Base-by-base conservation (phyloP, 345 rosid genomes). In the Populus ilicifolia region DNA sequence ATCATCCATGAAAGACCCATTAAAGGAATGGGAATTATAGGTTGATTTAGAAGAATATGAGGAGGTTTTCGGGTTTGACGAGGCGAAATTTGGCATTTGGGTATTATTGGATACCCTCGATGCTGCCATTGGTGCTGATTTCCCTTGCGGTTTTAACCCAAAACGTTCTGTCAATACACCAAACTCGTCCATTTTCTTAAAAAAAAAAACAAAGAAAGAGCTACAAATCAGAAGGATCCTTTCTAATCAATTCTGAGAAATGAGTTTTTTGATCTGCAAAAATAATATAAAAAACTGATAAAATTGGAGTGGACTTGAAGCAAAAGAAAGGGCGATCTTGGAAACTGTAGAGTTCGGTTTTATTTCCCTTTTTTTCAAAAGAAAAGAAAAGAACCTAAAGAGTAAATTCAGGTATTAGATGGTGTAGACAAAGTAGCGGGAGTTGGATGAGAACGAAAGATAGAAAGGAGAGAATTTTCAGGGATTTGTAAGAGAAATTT, bases 101-200 rank as follows among this genome's bases (percentile, higher is more conserved):
- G 71, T 20, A 43, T 66, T 63, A 59, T 73, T 68, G 78, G 91
- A 54, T 12, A 84, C 88, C 75, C 88, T 95, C 2, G 90, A 83
- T 27, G 88, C 86, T 9, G 94, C 89, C 96, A 93, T 93, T 1
- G 97, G 97, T 82, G 94, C 89, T 48, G 97, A 89, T 87, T 92
- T 93, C 2, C 96, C 96, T 79, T 92, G 98, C 4, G 92, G 91
- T 72, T 93, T 95, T 21, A 95, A 75, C 72, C 99, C 97, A 56
- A 80, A 92, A 23, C 89, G 87, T 88, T 93, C 92, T 70, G 99
- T 95, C 27, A 93, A 84, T 30, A 89, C 92, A 67, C 94, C 93
- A 71, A 95, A 93, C 72, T 90, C 91, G 69, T 95, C 99, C 99
- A 95, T 90, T 8, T 1, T 9, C 27, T 6, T 43, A 20, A 11